Evolutionary conservation across 768 basidiomycete genomes (phyloP), one percentile per base, ranked within the genome.

Genomic region (Kwoniella dendrophila): DNA sequence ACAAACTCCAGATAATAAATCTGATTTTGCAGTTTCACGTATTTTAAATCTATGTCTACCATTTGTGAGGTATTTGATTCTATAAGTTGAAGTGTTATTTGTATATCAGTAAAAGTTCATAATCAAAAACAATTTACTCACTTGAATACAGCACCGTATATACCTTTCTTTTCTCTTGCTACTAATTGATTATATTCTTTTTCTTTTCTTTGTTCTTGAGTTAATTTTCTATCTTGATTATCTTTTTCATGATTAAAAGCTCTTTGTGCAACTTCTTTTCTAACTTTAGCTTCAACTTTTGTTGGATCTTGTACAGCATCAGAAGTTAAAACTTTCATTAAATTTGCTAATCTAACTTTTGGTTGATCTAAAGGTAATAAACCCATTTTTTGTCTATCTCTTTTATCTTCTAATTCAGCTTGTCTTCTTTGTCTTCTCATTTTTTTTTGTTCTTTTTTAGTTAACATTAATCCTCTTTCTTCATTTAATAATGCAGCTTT

Each of bases 261-360:
- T 65, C 96, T 85, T 82, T 88, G 88, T 0, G 90, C 90, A 29
- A 98, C 95, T 78, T 99, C 96, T 33, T 90, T 84, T 47, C 92
- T 84, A 14, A 99, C 94, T 32, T 91, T 88, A 4, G 95, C 95
- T 78, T 99, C 96, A 2, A 99, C 92, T 52, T 93, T 87, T 1
- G 96, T 99, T 0, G 96, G 96, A 76, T 98, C 96, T 84, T 92
- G 90, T 26, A 99, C 88, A 0, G 94, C 95, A 72, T 97, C 93
- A 8, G 90, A 90, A 0, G 96, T 97, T 27, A 99, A 83, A 16
- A 99, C 96, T 74, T 92, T 92, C 94, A 98, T 98, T 76, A 98
- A 80, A 79, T 99, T 99, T 41, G 90, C 86, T 63, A 99, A 83
- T 29, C 92, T 91, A 59, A 99, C 95, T 84, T 99, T 99, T 0